A percentile compares a stretch with the other conserved stretches of the same genome.
phyloP scores from a whole-genome alignment of 108 stramenopile species.

The Cyclotella cryptica region DNA sequence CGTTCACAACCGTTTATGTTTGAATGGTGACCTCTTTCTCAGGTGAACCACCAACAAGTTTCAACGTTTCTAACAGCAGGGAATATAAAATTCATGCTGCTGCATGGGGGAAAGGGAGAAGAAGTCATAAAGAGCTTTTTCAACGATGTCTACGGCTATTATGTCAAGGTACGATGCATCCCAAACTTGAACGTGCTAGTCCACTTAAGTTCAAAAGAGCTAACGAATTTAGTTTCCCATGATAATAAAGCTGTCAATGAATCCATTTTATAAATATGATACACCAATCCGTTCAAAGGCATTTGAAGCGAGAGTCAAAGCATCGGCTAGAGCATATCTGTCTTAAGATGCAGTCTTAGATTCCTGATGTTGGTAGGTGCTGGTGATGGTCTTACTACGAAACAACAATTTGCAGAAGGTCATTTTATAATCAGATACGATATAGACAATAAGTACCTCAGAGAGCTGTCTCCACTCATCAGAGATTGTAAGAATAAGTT shows the following conservation, averaged over 20 bases:
- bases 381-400: too few relatives aligned
- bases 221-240: background rate
- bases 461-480: too few relatives aligned
- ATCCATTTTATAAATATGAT: conserved; percentile 94
- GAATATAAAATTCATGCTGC: conserved; percentile 90
- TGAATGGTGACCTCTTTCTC: background rate
- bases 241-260: conserved; percentile 80
- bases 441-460: too few relatives aligned
- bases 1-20: background rate
- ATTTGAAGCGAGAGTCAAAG: conserved; percentile 87
- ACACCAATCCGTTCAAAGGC: conserved; percentile 86
- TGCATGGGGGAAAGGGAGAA: conserved; percentile 89
- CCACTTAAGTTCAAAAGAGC: background rate
- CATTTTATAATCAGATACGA: too few relatives aligned
- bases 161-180: conserved; percentile 83
- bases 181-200: background rate
- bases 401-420: too few relatives aligned
- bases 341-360: conserved; percentile 26
- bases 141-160: conserved; percentile 92
- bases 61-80: conserved; percentile 92
- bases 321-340: conserved; percentile 74
- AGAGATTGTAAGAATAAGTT: too few relatives aligned
- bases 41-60: conserved; percentile 95
- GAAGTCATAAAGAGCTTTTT: conserved; percentile 91
- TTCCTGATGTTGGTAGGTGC: background rate